Conservation (phyloP, 495 filamentous ascomycete genomes). For the Penicillium psychrofluorescens region DNA sequence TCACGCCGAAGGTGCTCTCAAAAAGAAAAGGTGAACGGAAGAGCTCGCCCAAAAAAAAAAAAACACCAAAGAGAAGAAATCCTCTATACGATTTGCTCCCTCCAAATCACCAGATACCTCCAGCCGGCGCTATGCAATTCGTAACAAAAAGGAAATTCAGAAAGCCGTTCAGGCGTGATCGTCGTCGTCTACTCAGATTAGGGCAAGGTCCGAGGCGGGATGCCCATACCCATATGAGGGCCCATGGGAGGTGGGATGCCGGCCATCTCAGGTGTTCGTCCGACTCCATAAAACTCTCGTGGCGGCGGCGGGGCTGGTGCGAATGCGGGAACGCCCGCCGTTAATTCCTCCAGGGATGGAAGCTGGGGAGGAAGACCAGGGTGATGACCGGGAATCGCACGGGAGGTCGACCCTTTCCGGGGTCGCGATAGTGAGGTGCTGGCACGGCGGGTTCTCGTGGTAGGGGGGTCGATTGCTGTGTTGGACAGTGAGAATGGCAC, state of each 20-base stretch:
- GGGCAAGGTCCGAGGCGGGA: conserved; percentile 36
- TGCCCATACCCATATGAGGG: conserved; percentile 26
- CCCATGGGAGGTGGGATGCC: conserved; percentile 24
- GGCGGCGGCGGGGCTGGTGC: conserved; percentile 31
- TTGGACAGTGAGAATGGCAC: conserved; percentile 68
- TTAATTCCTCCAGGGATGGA: conserved; percentile 38
- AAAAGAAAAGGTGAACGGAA: conserved; percentile 4
- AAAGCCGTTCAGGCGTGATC: conserved; percentile 19
- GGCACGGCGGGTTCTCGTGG: conserved; percentile 34
- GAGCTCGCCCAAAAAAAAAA: conserved; percentile 1
- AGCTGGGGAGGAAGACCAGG: conserved; percentile 32
- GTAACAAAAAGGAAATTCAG: conserved; percentile 25
- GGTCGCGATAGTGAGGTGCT: conserved; percentile 39
- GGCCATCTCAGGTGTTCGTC: conserved; percentile 26
- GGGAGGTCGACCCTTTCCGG: conserved; percentile 34
- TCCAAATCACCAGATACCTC: conserved; percentile 35
- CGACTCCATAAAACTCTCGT: conserved; percentile 33
- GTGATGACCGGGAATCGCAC: conserved; percentile 23
- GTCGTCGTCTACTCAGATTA: conserved; percentile 18
- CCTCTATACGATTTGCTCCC: conserved; percentile 26
- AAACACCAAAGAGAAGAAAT: conserved; percentile 16
- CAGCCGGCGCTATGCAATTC: conserved; percentile 41
- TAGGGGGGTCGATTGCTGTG: conserved; percentile 48
- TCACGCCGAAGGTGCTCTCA: conserved; percentile 4
- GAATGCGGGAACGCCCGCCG: conserved; percentile 40